These are phyloP conservation scores for Pseudonitzschia delicatissima DNA, from an alignment of 108 stramenopile genomes.

Conservation along the genomic window DNA sequence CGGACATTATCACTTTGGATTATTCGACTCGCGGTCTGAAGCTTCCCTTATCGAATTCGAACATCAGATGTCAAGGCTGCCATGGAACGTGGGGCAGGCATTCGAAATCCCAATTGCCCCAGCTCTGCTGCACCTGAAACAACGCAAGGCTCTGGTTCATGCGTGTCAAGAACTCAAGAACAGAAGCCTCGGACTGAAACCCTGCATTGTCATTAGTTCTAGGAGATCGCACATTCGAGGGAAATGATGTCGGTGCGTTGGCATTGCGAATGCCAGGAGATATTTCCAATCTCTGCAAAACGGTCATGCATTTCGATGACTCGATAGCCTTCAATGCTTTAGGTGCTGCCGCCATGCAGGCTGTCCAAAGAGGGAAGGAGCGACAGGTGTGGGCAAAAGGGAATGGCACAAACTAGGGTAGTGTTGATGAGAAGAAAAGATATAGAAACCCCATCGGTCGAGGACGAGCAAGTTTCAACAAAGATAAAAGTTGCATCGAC, in stretches of 20 bases:
- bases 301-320: slow-evolving; percentile 32
- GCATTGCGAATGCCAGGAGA: slow-evolving; percentile 57
- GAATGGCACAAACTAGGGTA: not conserved
- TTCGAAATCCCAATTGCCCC: slow-evolving; percentile 70
- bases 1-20: slow-evolving; percentile 63
- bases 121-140: slow-evolving; percentile 54
- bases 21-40: slow-evolving; percentile 57
- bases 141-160: slow-evolving; percentile 54
- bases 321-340: slow-evolving; percentile 8
- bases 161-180: slow-evolving; percentile 43
- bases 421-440: slow-evolving; percentile 28
- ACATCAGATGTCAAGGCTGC: slow-evolving; percentile 47
- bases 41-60: slow-evolving; percentile 57
- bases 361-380: slow-evolving; percentile 20
- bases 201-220: slow-evolving; percentile 56
- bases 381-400: slow-evolving; percentile 22
- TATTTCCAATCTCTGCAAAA: slow-evolving; percentile 39
- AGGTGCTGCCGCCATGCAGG: slow-evolving; percentile 4
- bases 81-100: slow-evolving; percentile 39
- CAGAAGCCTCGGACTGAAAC: not conserved
- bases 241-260: slow-evolving; percentile 55
- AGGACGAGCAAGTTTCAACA: not conserved
- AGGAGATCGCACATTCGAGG: slow-evolving; percentile 53
- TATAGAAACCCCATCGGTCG: not conserved
- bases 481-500: slow-evolving; percentile 2